Percentiles rank a stretch among this genome's conserved stretches.
phyloP scores from a whole-genome alignment of 352 stramenopile species.

The Phytophthora pluvialis region DNA sequence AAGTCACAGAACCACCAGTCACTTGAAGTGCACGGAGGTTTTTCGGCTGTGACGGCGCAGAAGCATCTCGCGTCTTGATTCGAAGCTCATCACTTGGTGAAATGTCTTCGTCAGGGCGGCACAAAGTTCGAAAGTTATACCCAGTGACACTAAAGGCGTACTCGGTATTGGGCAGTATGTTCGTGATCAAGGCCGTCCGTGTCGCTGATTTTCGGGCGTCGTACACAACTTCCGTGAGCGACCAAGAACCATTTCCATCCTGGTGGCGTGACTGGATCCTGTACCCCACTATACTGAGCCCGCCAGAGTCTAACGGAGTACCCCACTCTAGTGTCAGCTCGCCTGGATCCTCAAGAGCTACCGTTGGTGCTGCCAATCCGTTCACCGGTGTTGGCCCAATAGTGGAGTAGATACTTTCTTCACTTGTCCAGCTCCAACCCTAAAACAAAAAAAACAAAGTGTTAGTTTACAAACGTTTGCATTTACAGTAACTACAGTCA shows the following conservation, averaged over 20 bases:
- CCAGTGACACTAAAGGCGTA: conserved; percentile 57
- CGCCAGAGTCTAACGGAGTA: conserved; percentile 48
- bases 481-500: not conserved
- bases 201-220: conserved; percentile 37
- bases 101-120: conserved; percentile 34
- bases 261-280: conserved; percentile 32
- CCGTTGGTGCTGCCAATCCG: conserved; percentile 31
- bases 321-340: conserved; percentile 53
- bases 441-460: conserved; percentile 18
- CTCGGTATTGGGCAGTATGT: conserved; percentile 43
- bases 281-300: conserved; percentile 55
- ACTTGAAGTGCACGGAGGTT: conserved; percentile 29
- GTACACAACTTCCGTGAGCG: conserved; percentile 38
- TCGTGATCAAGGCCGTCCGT: conserved; percentile 32
- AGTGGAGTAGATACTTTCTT: conserved; percentile 37
- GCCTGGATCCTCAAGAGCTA: conserved; percentile 50
- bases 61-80: conserved; percentile 43
- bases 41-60: conserved; percentile 51
- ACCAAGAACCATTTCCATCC: conserved; percentile 44
- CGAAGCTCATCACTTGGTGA: conserved; percentile 40
- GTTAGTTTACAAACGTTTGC: conserved; percentile 7
- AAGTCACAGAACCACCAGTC: conserved; percentile 48
- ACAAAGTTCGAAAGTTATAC: conserved; percentile 58
- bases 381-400: conserved; percentile 35
- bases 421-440: conserved; percentile 42